Evolutionary conservation across 2,329 filamentous ascomycete species (phyloP), one percentile per base, ranked within the genome.

Genomic region (Colletotrichum siamense): DNA sequence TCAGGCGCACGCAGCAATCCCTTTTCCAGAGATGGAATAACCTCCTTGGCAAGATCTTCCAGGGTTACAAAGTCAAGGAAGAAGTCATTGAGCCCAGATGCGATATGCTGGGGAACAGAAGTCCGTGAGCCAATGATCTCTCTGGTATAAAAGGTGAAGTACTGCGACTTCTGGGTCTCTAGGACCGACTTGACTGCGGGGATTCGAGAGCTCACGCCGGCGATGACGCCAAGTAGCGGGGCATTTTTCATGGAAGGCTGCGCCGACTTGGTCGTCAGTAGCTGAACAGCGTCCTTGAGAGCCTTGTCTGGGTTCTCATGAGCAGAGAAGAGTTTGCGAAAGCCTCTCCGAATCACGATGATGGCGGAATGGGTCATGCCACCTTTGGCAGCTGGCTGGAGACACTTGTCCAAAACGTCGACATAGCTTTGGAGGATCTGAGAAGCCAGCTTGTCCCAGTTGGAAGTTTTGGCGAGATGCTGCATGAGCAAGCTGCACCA

Each of bases 1-100:
- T 99, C 97, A 2, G 97, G 98, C 9, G 96, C 94, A 82, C 98
- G 92, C 62, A 99, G 87, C 71, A 99, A 89, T 8, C 95, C 93
- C 86, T 98, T 98, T 82, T 99, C 97, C 16, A 99, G 87, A 0
- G 95, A 88, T 10, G 96, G 95, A 28, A 98, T 89, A 36, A 99
- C 82, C 59, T 96, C 92, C 78, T 92, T 94, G 69, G 92, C 91
- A 34, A 99, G 83, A 79, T 98, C 96, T 28, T 96, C 93, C 18
- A 91, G 82, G 0, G 91, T 93, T 49, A 94, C 89, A 82, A 96
- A 99, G 36, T 89, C 90, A 18, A 87, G 84, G 83, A 98, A 98
- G 87, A 99, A 98, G 83, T 98, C 96, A 66, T 88, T 86, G 63
- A 99, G 86, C 8, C 94, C 94, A 79, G 89, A 89, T 4, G 94